A percentile compares a stretch with the other conserved stretches of the same genome.
Evolutionary conservation across 371 early-diverging fungal species (phyloP).

Genomic region (Racocetra persica): DNA sequence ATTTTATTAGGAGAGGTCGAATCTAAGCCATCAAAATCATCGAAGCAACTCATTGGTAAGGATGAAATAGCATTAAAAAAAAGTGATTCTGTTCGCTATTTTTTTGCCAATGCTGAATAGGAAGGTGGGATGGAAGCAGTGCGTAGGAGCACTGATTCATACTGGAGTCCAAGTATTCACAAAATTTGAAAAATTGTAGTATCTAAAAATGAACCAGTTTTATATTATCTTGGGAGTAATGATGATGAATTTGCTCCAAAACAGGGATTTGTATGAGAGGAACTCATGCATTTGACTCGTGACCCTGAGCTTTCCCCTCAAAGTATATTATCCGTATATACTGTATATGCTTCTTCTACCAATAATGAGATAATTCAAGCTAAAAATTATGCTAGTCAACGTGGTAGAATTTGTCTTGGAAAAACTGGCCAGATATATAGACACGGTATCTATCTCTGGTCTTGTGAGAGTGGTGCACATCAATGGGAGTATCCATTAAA

Average conservation of each 20-base stretch:
- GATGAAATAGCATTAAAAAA: conserved; percentile 36
- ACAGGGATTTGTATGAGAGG: too few relatives aligned
- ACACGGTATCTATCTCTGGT: too few relatives aligned
- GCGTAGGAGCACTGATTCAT: conserved; percentile 10
- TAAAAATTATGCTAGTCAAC: too few relatives aligned
- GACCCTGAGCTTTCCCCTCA: too few relatives aligned
- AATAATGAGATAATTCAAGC: too few relatives aligned
- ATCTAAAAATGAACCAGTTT: conserved; percentile 34
- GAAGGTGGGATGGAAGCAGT: conserved; percentile 29
- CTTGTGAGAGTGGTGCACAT: too few relatives aligned
- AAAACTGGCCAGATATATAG: too few relatives aligned
- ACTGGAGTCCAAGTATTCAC: conserved; percentile 29
- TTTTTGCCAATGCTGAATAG: conserved; percentile 41
- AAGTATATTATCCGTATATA: too few relatives aligned
- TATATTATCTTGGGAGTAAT: conserved; percentile 39
- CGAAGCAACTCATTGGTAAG: conserved; percentile 14
- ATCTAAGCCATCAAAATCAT: conserved; percentile 24
- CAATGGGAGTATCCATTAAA: neutral
- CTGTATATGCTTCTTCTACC: neutral
- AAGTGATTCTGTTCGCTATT: conserved; percentile 37
- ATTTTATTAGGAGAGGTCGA: conserved; percentile 37
- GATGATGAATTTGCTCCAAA: neutral
- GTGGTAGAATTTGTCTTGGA: too few relatives aligned
- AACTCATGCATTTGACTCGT: too few relatives aligned
- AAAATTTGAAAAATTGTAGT: conserved; percentile 33